A percentile compares a stretch with the other conserved stretches of the same genome.
Evolutionary conservation across 352 stramenopile species (phyloP).

Genomic region (Phytophthora foliorum): DNA sequence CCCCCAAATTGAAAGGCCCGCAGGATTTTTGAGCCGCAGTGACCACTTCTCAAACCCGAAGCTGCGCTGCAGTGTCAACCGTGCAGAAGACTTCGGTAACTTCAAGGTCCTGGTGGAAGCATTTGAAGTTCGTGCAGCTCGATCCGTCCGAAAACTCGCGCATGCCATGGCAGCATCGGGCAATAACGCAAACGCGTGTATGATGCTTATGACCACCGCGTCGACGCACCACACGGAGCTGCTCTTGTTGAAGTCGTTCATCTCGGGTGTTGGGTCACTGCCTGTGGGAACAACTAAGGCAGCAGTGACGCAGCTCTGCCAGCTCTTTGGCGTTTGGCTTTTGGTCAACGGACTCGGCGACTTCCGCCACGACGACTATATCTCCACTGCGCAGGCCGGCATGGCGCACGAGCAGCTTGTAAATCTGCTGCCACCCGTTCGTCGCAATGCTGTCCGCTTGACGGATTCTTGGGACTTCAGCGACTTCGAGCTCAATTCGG

Average conservation of each 20-base stretch:
- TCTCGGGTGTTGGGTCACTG: constrained; percentile 33
- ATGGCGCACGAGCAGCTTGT: constrained; percentile 40
- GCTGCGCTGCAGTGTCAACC: constrained; percentile 41
- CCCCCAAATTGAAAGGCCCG: neutral
- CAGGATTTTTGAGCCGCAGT: constrained; percentile 39
- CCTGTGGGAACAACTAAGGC: constrained; percentile 35
- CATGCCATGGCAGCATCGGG: constrained; percentile 45
- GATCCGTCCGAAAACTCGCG: constrained; percentile 42
- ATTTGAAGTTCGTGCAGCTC: constrained; percentile 47
- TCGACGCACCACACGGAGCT: constrained; percentile 55
- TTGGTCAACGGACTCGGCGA: constrained; percentile 50
- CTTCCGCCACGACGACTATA: constrained; percentile 61
- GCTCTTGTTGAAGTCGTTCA: constrained; percentile 48
- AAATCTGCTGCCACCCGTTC: constrained; percentile 42
- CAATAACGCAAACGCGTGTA: constrained; percentile 50
- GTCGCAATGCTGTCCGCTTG: constrained; percentile 52
- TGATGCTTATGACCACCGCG: constrained; percentile 56
- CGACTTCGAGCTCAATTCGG: constrained; percentile 70
- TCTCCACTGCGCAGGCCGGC: constrained; percentile 47
- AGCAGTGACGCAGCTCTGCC: constrained; percentile 43
- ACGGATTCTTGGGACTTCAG: constrained; percentile 51
- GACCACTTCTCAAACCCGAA: constrained; percentile 43
- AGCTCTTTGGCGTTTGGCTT: constrained; percentile 52
- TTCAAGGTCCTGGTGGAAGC: constrained; percentile 42
- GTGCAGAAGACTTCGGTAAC: constrained; percentile 38